Conservation (phyloP, 345 rosid genomes). For the Populus euphratica region DNA sequence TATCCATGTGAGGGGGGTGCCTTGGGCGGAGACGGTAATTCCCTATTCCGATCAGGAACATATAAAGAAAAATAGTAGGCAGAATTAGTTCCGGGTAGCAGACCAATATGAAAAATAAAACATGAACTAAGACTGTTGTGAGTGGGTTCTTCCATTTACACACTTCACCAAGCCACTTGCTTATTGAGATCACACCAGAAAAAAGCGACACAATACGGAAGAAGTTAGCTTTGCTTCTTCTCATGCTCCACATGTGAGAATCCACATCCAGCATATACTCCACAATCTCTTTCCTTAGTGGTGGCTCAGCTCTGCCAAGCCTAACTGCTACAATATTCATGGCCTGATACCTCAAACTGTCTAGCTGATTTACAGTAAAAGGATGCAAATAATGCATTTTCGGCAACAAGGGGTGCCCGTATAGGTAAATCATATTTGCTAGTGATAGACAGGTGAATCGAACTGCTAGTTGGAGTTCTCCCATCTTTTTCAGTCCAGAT, state of each 20-base stretch:
- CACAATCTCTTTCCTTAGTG: constrained; percentile 32
- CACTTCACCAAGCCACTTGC: constrained; percentile 30
- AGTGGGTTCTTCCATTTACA: constrained; percentile 29
- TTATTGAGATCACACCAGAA: constrained; percentile 22
- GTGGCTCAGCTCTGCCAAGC: constrained; percentile 31
- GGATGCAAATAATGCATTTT: constrained; percentile 37
- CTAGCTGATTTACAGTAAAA: constrained; percentile 31
- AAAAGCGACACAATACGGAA: constrained; percentile 23
- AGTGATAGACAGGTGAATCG: constrained; percentile 31
- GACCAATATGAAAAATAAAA: constrained; percentile 24
- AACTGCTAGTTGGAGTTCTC: constrained; percentile 33
- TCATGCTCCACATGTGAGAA: constrained; percentile 40
- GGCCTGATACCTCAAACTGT: constrained; percentile 30
- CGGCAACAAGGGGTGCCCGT: constrained; percentile 30
- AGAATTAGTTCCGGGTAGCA: constrained; percentile 31
- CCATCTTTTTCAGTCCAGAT: constrained; percentile 33
- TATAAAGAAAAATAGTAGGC: constrained; percentile 27
- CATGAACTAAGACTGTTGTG: constrained; percentile 20
- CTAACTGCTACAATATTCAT: constrained; percentile 26
- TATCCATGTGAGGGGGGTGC: constrained; percentile 38
- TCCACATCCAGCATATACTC: constrained; percentile 34
- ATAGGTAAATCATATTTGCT: constrained; percentile 28
- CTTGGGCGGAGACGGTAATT: constrained; percentile 26
- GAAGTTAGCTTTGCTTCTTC: constrained; percentile 36
- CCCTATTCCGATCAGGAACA: constrained; percentile 35